A percentile compares a stretch with the other conserved stretches of the same genome.
These are phyloP conservation scores for Ambispora gerdemannii DNA, from an alignment of 192 early-diverging fungal genomes.

Conservation along the genomic window DNA sequence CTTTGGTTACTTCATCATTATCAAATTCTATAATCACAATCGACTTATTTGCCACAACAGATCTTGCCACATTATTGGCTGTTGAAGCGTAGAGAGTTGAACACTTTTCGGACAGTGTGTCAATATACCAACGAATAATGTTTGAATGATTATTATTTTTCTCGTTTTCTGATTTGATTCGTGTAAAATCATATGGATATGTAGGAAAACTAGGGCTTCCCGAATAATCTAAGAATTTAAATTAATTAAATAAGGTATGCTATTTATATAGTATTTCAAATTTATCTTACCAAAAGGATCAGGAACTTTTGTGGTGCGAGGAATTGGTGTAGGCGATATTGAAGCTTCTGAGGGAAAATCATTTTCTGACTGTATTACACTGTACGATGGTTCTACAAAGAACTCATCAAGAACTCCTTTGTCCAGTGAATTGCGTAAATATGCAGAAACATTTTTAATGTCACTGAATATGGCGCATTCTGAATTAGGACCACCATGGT, in stretches of 20 bases:
- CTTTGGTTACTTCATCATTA: background rate
- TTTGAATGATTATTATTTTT: background rate
- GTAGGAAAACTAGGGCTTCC: background rate
- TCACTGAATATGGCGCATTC: background rate
- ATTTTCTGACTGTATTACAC: background rate
- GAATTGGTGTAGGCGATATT: background rate
- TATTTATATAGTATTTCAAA: background rate
- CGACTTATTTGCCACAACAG: background rate
- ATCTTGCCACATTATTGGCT: slow-evolving; percentile 22
- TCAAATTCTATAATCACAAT: background rate
- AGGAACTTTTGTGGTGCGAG: background rate
- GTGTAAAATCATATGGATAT: slow-evolving; percentile 25
- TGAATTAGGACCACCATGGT: background rate
- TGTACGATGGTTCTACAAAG: background rate
- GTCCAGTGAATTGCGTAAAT: slow-evolving; percentile 17
- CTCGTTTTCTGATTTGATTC: background rate
- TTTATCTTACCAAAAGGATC: background rate
- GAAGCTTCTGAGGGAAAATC: slow-evolving; percentile 8
- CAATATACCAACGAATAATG: background rate
- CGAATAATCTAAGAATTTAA: background rate
- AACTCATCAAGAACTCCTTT: slow-evolving; percentile 15
- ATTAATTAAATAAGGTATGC: background rate
- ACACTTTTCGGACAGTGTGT: background rate
- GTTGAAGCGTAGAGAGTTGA: slow-evolving; percentile 5
- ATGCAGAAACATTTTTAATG: slow-evolving; percentile 16